Conservation (phyloP, 192 early-diverging fungal species). For the Cladochytrium replicatum region DNA sequence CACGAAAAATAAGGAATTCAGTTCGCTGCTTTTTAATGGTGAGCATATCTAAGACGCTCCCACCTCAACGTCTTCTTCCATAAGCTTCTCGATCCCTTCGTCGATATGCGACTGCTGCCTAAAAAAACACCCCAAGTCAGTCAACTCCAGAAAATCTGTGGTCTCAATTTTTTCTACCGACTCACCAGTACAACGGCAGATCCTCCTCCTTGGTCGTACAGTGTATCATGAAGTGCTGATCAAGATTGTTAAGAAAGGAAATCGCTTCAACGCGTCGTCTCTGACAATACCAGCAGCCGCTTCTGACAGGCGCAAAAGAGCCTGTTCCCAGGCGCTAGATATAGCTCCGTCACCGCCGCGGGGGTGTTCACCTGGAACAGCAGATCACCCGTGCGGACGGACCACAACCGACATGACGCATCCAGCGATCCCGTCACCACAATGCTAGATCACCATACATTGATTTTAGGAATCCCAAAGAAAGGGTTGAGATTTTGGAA, state of each 20-base stretch:
- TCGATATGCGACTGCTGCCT: slow-evolving; percentile 2
- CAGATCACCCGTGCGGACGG: slow-evolving; percentile 39
- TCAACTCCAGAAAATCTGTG: too few relatives aligned
- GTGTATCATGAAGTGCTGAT: too few relatives aligned
- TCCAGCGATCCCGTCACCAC: slow-evolving; percentile 47
- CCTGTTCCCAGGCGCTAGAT: slow-evolving; percentile 19
- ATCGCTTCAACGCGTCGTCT: background rate
- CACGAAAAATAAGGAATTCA: too few relatives aligned
- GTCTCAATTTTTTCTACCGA: too few relatives aligned
- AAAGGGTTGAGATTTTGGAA: background rate
- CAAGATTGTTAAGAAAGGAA: background rate
- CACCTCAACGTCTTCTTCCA: background rate
- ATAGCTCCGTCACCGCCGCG: slow-evolving; percentile 23
- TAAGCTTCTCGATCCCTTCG: too few relatives aligned
- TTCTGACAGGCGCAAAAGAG: slow-evolving; percentile 35
- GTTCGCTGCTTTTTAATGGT: too few relatives aligned
- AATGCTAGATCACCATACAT: slow-evolving; percentile 16
- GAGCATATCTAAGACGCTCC: too few relatives aligned
- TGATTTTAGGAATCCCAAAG: too few relatives aligned
- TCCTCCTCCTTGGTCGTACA: slow-evolving; percentile 49
- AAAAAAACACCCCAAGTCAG: too few relatives aligned
- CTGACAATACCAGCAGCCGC: slow-evolving; percentile 34
- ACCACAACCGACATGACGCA: slow-evolving; percentile 46
- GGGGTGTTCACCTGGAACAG: slow-evolving; percentile 54
- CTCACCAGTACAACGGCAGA: slow-evolving; percentile 36